Percentiles rank a stretch among this genome's conserved stretches.
Evolutionary conservation across 2,329 filamentous ascomycete species (phyloP).

Genomic region (Fusarium concolor): DNA sequence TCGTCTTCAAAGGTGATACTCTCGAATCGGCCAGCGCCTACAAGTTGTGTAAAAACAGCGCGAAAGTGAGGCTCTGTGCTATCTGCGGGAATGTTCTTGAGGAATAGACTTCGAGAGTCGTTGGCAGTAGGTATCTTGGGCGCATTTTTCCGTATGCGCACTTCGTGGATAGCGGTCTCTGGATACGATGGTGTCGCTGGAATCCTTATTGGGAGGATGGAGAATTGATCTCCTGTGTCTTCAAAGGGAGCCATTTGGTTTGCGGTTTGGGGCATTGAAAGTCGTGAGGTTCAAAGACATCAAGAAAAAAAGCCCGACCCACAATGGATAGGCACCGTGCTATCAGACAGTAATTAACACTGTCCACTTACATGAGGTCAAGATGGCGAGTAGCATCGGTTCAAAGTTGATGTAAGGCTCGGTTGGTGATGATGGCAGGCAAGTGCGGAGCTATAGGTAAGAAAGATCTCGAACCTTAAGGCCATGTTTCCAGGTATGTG

Average conservation of each 20-base stretch:
- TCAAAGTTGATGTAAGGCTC: no score
- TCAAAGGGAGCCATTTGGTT: conserved; percentile 48
- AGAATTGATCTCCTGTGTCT: conserved; percentile 66
- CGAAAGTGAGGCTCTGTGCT: conserved; percentile 82
- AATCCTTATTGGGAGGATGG: conserved; percentile 75
- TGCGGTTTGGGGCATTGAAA: background rate
- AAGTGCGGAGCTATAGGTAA: no score
- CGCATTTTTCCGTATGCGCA: conserved; percentile 87
- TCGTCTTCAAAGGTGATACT: conserved; percentile 78
- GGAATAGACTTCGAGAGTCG: conserved; percentile 83
- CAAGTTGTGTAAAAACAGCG: conserved; percentile 76
- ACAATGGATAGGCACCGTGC: conserved; percentile 26
- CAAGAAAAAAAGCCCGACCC: conserved; percentile 41
- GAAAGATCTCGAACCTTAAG: no score
- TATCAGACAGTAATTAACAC: conserved; percentile 9
- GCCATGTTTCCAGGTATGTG: no score
- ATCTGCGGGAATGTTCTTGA: conserved; percentile 91
- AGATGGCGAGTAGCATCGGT: no score
- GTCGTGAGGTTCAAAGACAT: conserved; percentile 11
- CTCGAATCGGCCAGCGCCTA: conserved; percentile 84
- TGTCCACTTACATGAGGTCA: conserved; percentile 14
- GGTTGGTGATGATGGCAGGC: no score
- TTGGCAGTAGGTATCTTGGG: conserved; percentile 80
- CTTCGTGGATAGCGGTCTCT: conserved; percentile 76
- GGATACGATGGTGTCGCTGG: conserved; percentile 72